These are phyloP conservation scores for Wallacemonas sp. DNA, from an alignment of 208 protist species.

Conservation along the genomic window DNA sequence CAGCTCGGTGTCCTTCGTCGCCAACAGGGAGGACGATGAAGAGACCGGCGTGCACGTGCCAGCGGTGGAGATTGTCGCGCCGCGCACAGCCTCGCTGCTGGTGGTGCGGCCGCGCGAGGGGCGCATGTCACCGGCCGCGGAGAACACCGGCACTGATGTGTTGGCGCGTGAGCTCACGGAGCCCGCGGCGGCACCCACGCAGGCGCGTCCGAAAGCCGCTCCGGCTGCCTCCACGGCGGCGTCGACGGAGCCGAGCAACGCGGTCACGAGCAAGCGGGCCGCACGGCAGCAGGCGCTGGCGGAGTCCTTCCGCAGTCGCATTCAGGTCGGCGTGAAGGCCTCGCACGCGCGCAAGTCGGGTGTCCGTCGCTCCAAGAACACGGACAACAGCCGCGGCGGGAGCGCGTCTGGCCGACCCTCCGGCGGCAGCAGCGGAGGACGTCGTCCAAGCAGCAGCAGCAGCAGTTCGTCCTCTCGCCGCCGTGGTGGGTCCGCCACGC, in stretches of 20 bases:
- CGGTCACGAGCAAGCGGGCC: slow-evolving; percentile 6
- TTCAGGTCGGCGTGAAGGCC: slow-evolving; percentile 33
- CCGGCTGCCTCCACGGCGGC: too few relatives aligned
- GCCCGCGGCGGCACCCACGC: too few relatives aligned
- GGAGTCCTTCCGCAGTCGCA: slow-evolving; percentile 39
- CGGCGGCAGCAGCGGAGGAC: background rate
- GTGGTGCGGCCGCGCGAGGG: background rate
- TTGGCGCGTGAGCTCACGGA: too few relatives aligned
- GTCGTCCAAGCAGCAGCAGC: background rate
- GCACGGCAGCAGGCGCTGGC: slow-evolving; percentile 15
- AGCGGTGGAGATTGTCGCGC: background rate
- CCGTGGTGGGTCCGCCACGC: background rate
- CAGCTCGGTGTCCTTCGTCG: slow-evolving; percentile 8
- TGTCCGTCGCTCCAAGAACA: slow-evolving; percentile 15
- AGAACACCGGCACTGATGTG: too few relatives aligned
- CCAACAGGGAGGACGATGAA: background rate
- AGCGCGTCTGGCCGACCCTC: background rate
- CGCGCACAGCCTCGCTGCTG: background rate
- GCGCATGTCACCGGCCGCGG: too few relatives aligned
- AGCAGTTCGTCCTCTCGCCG: slow-evolving; percentile 1
- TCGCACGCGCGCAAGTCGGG: slow-evolving; percentile 9
- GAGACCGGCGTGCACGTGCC: slow-evolving; percentile 1
- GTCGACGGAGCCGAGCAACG: background rate
- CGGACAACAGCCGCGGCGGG: background rate
- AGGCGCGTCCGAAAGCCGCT: too few relatives aligned